These are phyloP conservation scores for Sanguinoderma infundibulare DNA, from an alignment of 1,284 basidiomycete species.

Conservation along the genomic window DNA sequence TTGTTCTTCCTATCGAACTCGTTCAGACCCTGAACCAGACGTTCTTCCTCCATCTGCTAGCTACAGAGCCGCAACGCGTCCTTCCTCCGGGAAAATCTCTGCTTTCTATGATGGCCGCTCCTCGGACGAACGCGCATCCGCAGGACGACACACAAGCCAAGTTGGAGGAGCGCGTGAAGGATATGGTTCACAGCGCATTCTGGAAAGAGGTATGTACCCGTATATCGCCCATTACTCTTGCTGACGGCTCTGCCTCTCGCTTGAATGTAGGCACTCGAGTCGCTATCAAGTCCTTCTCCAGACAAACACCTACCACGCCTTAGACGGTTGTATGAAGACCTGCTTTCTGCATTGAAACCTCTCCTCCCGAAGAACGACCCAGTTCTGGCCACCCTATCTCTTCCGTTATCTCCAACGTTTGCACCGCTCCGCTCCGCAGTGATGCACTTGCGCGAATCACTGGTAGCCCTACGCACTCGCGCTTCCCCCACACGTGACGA, in stretches of 20 bases:
- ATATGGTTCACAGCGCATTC: slow-evolving; percentile 63
- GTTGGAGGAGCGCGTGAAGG: slow-evolving; percentile 55
- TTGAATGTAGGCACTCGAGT: slow-evolving; percentile 41
- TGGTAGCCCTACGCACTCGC: slow-evolving; percentile 53
- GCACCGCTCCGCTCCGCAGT: slow-evolving; percentile 63
- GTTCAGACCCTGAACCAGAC: slow-evolving; percentile 56
- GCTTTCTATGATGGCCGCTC: slow-evolving; percentile 58
- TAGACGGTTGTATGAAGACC: slow-evolving; percentile 55
- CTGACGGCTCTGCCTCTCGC: not conserved
- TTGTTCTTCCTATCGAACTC: slow-evolving; percentile 55
- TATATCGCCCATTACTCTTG: too few relatives aligned
- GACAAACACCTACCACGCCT: slow-evolving; percentile 54
- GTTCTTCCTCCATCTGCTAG: slow-evolving; percentile 67
- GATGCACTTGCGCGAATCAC: slow-evolving; percentile 53
- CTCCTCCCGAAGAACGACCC: slow-evolving; percentile 58
- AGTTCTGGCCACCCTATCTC: slow-evolving; percentile 51
- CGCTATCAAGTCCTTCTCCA: slow-evolving; percentile 48
- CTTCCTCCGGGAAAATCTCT: slow-evolving; percentile 74
- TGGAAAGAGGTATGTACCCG: slow-evolving; percentile 63
- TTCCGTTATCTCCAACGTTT: slow-evolving; percentile 65
- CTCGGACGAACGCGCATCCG: slow-evolving; percentile 34
- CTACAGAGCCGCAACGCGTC: slow-evolving; percentile 57
- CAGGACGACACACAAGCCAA: slow-evolving; percentile 33
- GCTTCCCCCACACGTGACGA: slow-evolving; percentile 70
- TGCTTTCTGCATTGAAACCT: slow-evolving; percentile 51